Evolutionary conservation across 75 land plant genomes (phyloP), one percentile per base, ranked within the genome.

Genomic region (Cryptomeria japonica): DNA sequence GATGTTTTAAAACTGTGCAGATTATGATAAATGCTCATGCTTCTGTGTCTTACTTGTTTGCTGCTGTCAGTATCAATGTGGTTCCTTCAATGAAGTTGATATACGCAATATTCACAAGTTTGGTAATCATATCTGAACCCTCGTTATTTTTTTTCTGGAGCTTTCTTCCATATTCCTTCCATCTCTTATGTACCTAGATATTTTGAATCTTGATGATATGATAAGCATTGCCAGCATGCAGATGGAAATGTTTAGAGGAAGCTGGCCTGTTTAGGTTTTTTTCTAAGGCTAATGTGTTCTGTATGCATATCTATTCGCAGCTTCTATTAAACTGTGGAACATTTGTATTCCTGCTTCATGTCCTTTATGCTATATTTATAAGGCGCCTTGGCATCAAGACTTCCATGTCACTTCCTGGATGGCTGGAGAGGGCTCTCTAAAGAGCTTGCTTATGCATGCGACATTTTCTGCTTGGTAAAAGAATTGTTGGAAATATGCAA

Each of bases 1-100:
- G 14, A 11, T 72, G 49, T 25, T 80, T 44, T 12, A 25, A 80
- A 80, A 44, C 80, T 84, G 89, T 91, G 92, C 92, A 97, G 99
- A 98, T 98, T 76, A 95, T 95, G 46, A 91, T 95, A 41, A 98
- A 96, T 86, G 87, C 96, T 47, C 99, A 98, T 94, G 99, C 98
- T 86, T 89, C 96, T 49, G 49, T 98, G 41, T 90, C 95, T 12
- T 93, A 90, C 85, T 72, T 96, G 79, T 88, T 95, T 46, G 88
- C 93, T 41, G 92, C 95, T 47, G 39, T 92, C 31, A 98, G 99
- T 14, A 46, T 98, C 38, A 93, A 96, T 86, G 49, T 92, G 34
- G 88, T 95, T 80, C 98, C 96, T 68, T 91, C 99, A 56, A 96
- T 98, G 99, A 84, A 86, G 68, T 56, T 87, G 14, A 95, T 98